Evolutionary conservation across 805 yeast species (phyloP), one percentile per base, ranked within the genome.

Genomic region (Candida ficus): DNA sequence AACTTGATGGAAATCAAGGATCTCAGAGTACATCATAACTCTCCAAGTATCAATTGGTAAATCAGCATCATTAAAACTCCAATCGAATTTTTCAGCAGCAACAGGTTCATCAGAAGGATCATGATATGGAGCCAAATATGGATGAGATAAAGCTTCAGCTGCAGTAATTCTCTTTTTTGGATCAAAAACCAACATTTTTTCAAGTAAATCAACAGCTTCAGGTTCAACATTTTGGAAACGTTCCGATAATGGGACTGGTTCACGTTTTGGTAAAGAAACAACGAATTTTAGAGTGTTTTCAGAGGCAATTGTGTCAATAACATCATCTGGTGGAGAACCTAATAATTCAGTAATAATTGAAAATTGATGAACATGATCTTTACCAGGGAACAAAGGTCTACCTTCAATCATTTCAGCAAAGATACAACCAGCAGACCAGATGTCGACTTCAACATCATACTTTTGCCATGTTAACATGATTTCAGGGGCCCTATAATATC

Each of bases 401-500:
- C 96, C 96, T 61, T 90, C 96, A 50, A 91, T 84, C 96, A 91
- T 91, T 62, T 91, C 99, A 8, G 97, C 93, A 57, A 91, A 85
- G 43, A 91, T 90, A 67, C 99, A 91, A 18, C 96, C 99, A 10
- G 95, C 95, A 18, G 95, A 83, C 99, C 99, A 91, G 54, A 91
- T 86, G 63, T 91, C 99, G 29, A 91, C 98, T 64, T 90, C 97
- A 8, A 87, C 82, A 57, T 90, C 96, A 65, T 91, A 91, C 60
- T 91, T 88, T 62, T 91, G 99, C 98, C 98, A 91, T 21, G 97
- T 89, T 49, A 91, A 75, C 99, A 91, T 91, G 63, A 91, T 91
- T 62, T 91, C 99, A 2, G 99, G 99, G 0, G 98, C 99, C 47
- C 99, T 76, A 65, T 91, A 91, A 68, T 89, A 91, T 57, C 99